phyloP scores from a whole-genome alignment of 192 early-diverging fungal genomes.

The Geranomyces michiganensis region DNA sequence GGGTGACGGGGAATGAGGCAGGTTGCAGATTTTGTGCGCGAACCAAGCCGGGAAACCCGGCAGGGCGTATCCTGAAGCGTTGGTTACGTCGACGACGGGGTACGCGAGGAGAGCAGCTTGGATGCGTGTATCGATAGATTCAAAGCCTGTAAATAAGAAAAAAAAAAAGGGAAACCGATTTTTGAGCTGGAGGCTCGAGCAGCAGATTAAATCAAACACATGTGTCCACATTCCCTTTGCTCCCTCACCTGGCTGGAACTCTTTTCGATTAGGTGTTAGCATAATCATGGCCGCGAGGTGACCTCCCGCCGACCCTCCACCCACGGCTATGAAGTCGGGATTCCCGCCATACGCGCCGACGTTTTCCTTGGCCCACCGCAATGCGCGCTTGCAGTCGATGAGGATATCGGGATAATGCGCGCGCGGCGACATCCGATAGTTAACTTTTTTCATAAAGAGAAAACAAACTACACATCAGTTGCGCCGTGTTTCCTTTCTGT shows the following conservation, averaged over 20 bases:
- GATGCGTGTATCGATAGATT: slow-evolving; percentile 55
- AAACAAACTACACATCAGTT: not conserved
- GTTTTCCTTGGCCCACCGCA: slow-evolving; percentile 70
- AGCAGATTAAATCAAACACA: not conserved
- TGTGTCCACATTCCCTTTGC: not conserved
- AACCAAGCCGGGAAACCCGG: slow-evolving; percentile 47
- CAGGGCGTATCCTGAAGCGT: slow-evolving; percentile 51
- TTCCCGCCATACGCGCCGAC: slow-evolving; percentile 67
- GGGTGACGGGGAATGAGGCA: slow-evolving; percentile 15
- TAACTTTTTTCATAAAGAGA: slow-evolving; percentile 45
- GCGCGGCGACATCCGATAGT: slow-evolving; percentile 52
- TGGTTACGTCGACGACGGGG: slow-evolving; percentile 44
- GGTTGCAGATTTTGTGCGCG: slow-evolving; percentile 35
- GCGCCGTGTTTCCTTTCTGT: not conserved
- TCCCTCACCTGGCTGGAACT: slow-evolving; percentile 43
- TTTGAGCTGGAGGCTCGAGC: not conserved
- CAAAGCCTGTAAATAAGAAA: slow-evolving; percentile 44
- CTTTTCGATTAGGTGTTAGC: slow-evolving; percentile 48
- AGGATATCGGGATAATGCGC: slow-evolving; percentile 58
- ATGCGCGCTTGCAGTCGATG: slow-evolving; percentile 68
- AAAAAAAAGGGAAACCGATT: not conserved
- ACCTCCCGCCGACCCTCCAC: slow-evolving; percentile 60
- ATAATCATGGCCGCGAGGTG: slow-evolving; percentile 60
- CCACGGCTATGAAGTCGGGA: slow-evolving; percentile 58
- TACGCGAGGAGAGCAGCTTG: slow-evolving; percentile 41